Evolutionary conservation across 306 rosid species (phyloP), one percentile per base, ranked within the genome.

Genomic region (Dicorynia guianensis): DNA sequence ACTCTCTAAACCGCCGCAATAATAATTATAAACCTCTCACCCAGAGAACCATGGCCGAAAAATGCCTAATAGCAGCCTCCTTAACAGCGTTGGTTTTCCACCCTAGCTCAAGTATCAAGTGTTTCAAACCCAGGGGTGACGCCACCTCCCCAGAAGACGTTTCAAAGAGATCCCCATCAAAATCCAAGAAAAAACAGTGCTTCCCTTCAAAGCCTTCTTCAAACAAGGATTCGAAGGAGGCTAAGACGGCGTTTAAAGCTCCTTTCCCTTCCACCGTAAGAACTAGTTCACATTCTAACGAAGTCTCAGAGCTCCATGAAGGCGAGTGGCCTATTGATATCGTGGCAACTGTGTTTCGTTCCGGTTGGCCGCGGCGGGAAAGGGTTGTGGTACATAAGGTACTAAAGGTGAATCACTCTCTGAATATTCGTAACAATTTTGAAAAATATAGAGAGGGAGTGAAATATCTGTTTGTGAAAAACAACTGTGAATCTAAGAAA

Each of bases 51-150:
- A 43, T 64, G 69, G 11, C 18, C 39, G 54, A 43, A 43, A 42
- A 64, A 42, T 64, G 53, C 54, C 39, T 64, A 11, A 42, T 64
- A 40, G 69, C 69, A 18, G 69, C 69, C 11, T 52, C 57, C 15
- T n/a, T 52, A 5, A 25, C 57, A 52, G 57, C 57, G 9, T 30
- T 43, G 53, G 3, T 64, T 19, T 64, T 42, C 30, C 69, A 64
- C 49, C 69, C 69, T 3, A 42, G 54, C 18, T 64, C 53, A 7
- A 19, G 50, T 35, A 17, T 63, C 69, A 18, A 63, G 35, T 17
- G 52, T 20, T 64, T 64, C 69, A 64, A 64, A 43, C 30, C 69
- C 69, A 63, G 40, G 20, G 6, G 14, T 8, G 8, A 39, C 4
- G 8, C 46, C 8, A 40, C 9, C 46, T 6, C 2, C 46, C 46